Evolutionary conservation across 2,329 filamentous ascomycete species (phyloP).

Genomic region (Aspergillus luchuensis): DNA sequence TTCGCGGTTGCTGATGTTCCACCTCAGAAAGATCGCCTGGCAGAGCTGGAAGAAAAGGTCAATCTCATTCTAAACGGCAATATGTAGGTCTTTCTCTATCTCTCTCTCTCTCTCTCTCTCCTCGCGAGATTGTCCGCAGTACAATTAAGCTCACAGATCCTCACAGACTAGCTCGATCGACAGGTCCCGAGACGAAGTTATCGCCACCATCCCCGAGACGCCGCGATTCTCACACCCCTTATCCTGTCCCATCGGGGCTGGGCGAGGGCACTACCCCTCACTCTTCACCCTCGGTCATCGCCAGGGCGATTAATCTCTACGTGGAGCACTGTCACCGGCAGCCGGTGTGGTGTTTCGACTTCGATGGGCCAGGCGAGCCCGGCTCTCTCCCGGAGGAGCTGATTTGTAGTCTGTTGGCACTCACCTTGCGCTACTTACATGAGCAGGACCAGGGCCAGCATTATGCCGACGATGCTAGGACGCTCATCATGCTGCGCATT

Average conservation of each 20-base stretch:
- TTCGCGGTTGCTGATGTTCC: conserved; percentile 10
- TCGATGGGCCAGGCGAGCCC: conserved; percentile 33
- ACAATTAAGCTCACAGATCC: background rate
- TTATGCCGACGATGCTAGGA: conserved; percentile 45
- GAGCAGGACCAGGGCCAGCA: conserved; percentile 31
- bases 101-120: background rate
- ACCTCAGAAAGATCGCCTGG: conserved; percentile 54
- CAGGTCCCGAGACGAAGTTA: background rate
- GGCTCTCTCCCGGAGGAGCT: conserved; percentile 36
- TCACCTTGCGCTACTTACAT: conserved; percentile 35
- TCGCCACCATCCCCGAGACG: background rate
- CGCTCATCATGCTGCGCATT: conserved; percentile 51
- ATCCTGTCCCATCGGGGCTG: conserved; percentile 25
- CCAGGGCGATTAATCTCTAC: conserved; percentile 35
- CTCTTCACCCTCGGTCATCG: conserved; percentile 24
- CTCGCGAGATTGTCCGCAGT: background rate
- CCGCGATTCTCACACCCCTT: conserved; percentile 22
- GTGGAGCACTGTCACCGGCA: conserved; percentile 42
- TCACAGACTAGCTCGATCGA: background rate
- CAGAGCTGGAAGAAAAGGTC: conserved; percentile 55
- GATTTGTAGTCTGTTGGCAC: conserved; percentile 36
- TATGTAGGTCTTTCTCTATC: conserved; percentile 27
- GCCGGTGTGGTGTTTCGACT: conserved; percentile 42
- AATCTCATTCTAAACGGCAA: conserved; percentile 53
- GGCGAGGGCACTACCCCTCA: conserved; percentile 28